These are phyloP conservation scores for Tagetes patula DNA, from an alignment of 129 eudicot genomes.

Conservation along the genomic window DNA sequence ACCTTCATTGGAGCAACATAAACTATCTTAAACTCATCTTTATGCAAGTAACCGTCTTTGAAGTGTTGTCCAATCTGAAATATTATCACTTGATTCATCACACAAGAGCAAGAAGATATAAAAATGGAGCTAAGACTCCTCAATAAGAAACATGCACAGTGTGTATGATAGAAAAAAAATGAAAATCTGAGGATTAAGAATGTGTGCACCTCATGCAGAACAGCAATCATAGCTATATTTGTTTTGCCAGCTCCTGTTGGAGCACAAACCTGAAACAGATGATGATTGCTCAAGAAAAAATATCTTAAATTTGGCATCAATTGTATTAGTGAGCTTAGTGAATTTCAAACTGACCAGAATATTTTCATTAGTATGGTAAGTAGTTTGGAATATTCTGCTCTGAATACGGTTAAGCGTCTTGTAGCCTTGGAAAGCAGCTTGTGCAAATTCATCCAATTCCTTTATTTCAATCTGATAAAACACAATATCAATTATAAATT, in stretches of 20 bases:
- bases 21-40: slow-evolving; percentile 93
- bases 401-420: slow-evolving; percentile 95
- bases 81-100: slow-evolving; percentile 16
- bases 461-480: slow-evolving; percentile 75
- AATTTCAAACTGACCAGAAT: slow-evolving; percentile 57
- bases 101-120: slow-evolving; percentile 9
- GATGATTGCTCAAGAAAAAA: slow-evolving; percentile 17
- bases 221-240: slow-evolving; percentile 95
- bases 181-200: slow-evolving; percentile 4
- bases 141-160: not conserved
- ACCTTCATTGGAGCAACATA: slow-evolving; percentile 99
- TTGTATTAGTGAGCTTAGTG: slow-evolving; percentile 1
- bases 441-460: slow-evolving; percentile 97
- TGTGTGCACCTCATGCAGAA: slow-evolving; percentile 78
- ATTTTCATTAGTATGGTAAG: slow-evolving; percentile 79
- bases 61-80: slow-evolving; percentile 86
- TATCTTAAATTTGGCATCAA: not conserved
- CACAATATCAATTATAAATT: slow-evolving; percentile 14
- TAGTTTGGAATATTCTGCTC: slow-evolving; percentile 89
- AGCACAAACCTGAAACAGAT: slow-evolving; percentile 80
- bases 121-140: not conserved
- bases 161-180: not conserved
- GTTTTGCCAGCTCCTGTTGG: slow-evolving; percentile 99
- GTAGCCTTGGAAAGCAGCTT: slow-evolving; percentile 96
- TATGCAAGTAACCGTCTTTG: slow-evolving; percentile 93